These are phyloP conservation scores for Colletotrichum phormii DNA, from an alignment of 2,329 filamentous ascomycete genomes.

Conservation along the genomic window DNA sequence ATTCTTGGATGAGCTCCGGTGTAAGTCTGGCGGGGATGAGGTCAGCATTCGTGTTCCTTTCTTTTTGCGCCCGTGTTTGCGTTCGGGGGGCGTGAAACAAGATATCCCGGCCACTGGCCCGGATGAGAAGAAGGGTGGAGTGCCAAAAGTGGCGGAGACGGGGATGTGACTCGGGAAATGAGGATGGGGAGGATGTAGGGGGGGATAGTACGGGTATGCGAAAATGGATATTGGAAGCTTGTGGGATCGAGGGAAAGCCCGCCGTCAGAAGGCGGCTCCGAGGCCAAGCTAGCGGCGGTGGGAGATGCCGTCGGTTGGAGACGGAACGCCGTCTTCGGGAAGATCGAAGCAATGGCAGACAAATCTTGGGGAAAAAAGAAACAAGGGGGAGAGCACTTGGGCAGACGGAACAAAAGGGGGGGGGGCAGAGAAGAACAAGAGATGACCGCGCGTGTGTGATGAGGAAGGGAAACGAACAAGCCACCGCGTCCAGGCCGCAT, in stretches of 20 bases:
- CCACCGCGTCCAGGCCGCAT: slow-evolving; percentile 37
- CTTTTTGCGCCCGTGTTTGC: background rate
- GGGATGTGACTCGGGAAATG: slow-evolving; percentile 35
- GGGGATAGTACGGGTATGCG: background rate
- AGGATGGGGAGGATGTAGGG: background rate
- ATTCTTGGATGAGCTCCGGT: slow-evolving; percentile 68
- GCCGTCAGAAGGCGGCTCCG: slow-evolving; percentile 20
- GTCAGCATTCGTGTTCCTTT: slow-evolving; percentile 15
- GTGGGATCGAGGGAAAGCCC: slow-evolving; percentile 1
- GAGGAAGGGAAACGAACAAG: slow-evolving; percentile 23
- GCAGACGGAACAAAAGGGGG: slow-evolving; percentile 13
- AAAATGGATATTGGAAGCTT: slow-evolving; percentile 12
- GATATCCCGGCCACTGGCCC: slow-evolving; percentile 20
- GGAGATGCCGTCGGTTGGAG: slow-evolving; percentile 26
- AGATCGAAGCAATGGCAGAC: slow-evolving; percentile 26
- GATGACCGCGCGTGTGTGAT: slow-evolving; percentile 10
- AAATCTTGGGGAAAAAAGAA: slow-evolving; percentile 15
- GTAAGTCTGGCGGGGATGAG: slow-evolving; percentile 54
- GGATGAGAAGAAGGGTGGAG: slow-evolving; percentile 28
- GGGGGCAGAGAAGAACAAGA: background rate
- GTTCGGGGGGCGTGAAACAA: background rate
- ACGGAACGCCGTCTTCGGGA: slow-evolving; percentile 22
- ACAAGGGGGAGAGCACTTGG: slow-evolving; percentile 6
- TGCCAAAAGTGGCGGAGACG: slow-evolving; percentile 6
- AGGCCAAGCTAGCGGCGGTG: slow-evolving; percentile 26